Evolutionary conservation across 2,329 filamentous ascomycete species (phyloP), one percentile per base, ranked within the genome.

Genomic region (Exophiala mesophila): DNA sequence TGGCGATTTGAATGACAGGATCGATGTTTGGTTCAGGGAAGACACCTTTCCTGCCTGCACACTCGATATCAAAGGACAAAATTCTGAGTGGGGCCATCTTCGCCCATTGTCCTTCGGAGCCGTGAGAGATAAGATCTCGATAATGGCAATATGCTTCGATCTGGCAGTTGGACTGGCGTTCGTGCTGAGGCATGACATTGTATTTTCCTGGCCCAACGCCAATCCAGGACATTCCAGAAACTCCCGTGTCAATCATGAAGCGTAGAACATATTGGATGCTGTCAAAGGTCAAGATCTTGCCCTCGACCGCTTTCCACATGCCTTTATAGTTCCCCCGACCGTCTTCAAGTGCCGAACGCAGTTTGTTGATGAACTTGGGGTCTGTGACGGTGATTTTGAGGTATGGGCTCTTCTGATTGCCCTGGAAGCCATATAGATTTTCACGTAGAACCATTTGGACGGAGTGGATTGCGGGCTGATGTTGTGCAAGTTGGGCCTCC

Each of bases 61-160:
- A 98, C 65, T 98, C 92, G 56, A 98, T 98, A 77, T 98, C 92
- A 59, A 98, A 97, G 3, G 92, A 97, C 33, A 98, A 68, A 34
- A 95, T 84, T 48, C 92, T 82, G 3, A 98, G 72, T 0, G 92
- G 92, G 0, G 94, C 92, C 82, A 97, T 96, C 67, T 96, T 98
- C 19, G 88, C 87, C 88, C 90, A 98, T 61, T 97, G 89, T 13
- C 89, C 90, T 53, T 92, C 84, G 2, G 89, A 81, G 36, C 85
- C 80, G 63, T 97, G 90, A 7, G 92, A 82, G 50, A 96, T 81
- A 6, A 98, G 71, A 57, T 97, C 82, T 45, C 73, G 71, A 58
- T 94, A 95, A 61, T 84, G 82, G 42, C 94, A 78, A 54, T 82
- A 76, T 9, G 90, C 92, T 67, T 98, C 92, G 52, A 98, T 94